Evolutionary conservation across 768 basidiomycete genomes (phyloP).

Genomic region (Pholiota microspora): DNA sequence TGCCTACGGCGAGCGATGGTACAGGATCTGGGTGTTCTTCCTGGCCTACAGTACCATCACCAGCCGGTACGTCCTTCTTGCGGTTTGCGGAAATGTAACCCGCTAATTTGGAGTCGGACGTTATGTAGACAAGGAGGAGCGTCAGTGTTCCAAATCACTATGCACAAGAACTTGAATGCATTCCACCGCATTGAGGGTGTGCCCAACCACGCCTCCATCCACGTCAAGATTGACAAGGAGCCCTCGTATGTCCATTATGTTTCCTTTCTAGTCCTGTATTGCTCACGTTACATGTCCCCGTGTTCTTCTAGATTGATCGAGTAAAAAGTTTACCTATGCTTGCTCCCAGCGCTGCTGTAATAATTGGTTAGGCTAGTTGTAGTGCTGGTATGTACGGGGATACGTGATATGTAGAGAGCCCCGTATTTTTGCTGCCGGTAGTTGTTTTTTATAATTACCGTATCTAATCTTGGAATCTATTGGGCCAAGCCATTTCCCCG

Average conservation of each 20-base stretch:
- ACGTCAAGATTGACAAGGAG: conserved; percentile 55
- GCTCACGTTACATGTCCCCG: neutral
- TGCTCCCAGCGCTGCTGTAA: too few relatives aligned
- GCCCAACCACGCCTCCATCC: conserved; percentile 76
- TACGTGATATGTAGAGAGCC: too few relatives aligned
- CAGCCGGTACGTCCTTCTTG: conserved; percentile 65
- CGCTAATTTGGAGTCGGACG: neutral
- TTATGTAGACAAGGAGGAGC: conserved; percentile 74
- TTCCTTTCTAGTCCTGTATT: neutral
- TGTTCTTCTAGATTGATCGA: conserved; percentile 1
- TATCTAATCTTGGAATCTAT: too few relatives aligned
- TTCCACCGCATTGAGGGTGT: conserved; percentile 91
- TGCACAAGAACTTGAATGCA: conserved; percentile 97
- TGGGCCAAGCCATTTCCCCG: too few relatives aligned
- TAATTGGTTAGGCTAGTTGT: too few relatives aligned
- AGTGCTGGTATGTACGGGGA: too few relatives aligned
- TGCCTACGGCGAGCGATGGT: conserved; percentile 93
- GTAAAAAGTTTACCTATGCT: neutral
- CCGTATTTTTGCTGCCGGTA: too few relatives aligned
- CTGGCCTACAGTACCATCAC: conserved; percentile 88
- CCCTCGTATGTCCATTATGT: conserved; percentile 38
- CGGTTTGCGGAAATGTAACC: conserved; percentile 4
- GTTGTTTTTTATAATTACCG: too few relatives aligned
- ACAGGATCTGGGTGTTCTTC: conserved; percentile 96
- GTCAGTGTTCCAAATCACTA: conserved; percentile 94